Evolutionary conservation across 2,329 filamentous ascomycete genomes (phyloP).

Genomic region (Colletotrichum navitas): DNA sequence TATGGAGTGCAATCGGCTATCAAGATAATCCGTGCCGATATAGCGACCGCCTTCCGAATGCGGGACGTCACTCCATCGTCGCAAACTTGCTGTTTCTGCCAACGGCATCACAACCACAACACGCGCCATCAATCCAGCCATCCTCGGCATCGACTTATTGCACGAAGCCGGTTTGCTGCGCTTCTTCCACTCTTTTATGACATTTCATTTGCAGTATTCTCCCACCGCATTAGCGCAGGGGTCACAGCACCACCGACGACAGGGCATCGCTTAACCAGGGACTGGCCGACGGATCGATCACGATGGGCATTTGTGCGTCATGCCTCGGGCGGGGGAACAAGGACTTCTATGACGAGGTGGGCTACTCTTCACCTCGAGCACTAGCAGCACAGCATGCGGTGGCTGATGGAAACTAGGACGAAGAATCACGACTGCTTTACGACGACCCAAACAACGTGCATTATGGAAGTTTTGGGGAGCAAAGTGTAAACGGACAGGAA

Average conservation of each 20-base stretch:
- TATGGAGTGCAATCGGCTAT: conserved; percentile 13
- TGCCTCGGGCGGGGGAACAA: conserved; percentile 67
- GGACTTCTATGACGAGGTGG: conserved; percentile 68
- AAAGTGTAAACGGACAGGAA: conserved; percentile 65
- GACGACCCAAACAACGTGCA: conserved; percentile 70
- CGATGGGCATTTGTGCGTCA: conserved; percentile 72
- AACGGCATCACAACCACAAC: conserved; percentile 42
- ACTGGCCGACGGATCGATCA: conserved; percentile 24
- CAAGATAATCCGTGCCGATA: conserved; percentile 5
- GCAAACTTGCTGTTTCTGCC: conserved; percentile 42
- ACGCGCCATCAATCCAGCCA: conserved; percentile 33
- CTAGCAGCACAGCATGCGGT: conserved; percentile 12
- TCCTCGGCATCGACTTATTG: conserved; percentile 19
- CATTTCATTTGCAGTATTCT: neutral
- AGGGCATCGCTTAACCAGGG: conserved; percentile 14
- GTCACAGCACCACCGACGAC: neutral
- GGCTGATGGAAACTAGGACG: conserved; percentile 57
- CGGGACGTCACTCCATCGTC: conserved; percentile 38
- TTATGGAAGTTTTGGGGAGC: conserved; percentile 74
- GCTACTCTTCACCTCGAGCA: conserved; percentile 39
- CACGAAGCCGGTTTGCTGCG: conserved; percentile 17
- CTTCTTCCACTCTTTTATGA: conserved; percentile 35
- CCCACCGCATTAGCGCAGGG: neutral
- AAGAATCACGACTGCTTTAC: conserved; percentile 70
- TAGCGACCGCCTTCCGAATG: conserved; percentile 33